Evolutionary conservation across 257 asterid genomes (phyloP).

Genomic region (Solanum peruvianum): DNA sequence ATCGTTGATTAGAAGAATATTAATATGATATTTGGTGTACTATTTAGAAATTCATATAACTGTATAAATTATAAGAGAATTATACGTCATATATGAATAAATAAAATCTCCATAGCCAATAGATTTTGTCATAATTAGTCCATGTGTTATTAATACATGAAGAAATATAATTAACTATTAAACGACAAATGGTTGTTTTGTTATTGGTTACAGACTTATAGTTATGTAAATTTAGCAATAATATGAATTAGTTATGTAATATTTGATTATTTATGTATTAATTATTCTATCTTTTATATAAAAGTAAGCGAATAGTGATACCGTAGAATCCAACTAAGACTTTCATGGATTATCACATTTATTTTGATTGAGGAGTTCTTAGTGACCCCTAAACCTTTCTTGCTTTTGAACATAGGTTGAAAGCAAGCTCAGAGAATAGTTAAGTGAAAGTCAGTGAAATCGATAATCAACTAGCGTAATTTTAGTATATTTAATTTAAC

Average conservation of each 20-base stretch:
- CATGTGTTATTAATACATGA: not conserved
- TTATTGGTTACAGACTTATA: not conserved
- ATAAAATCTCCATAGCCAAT: not conserved
- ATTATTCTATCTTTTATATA: not conserved
- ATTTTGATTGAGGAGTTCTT: not conserved
- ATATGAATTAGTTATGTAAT: not conserved
- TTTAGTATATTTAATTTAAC: too few species aligned
- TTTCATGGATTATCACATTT: not conserved
- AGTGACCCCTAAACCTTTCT: not conserved
- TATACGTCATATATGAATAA: not conserved
- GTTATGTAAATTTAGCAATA: not conserved
- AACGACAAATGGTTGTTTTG: not conserved
- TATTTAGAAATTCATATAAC: not conserved
- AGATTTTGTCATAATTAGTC: not conserved
- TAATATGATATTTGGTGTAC: not conserved
- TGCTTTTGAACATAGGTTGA: not conserved
- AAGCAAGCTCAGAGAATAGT: not conserved
- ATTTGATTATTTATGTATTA: not conserved
- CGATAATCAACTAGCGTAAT: too few species aligned
- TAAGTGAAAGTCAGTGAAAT: not conserved
- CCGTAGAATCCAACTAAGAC: not conserved
- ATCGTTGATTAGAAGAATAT: not conserved
- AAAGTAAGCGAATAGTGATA: not conserved
- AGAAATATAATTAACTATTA: not conserved
- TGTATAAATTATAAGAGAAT: not conserved